These are phyloP conservation scores for Boletus sp. DNA, from an alignment of 768 basidiomycete genomes.

Conservation along the genomic window DNA sequence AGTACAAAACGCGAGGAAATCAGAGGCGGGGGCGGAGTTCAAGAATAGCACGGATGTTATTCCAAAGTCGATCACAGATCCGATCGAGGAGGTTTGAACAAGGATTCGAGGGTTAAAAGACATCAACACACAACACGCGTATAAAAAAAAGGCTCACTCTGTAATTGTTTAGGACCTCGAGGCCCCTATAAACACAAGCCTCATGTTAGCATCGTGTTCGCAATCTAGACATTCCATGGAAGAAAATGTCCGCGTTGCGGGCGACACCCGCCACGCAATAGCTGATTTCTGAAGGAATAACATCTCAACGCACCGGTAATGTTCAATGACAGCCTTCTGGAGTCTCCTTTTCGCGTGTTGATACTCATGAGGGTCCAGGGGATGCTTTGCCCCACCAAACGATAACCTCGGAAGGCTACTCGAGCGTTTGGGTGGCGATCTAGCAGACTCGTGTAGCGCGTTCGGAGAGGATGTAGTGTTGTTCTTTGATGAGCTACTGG, in stretches of 20 bases:
- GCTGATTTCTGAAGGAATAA: neutral
- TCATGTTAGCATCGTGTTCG: slow-evolving; percentile 6
- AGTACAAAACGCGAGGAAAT: neutral
- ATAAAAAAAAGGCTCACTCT: slow-evolving; percentile 44
- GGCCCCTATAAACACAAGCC: slow-evolving; percentile 42
- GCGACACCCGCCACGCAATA: neutral
- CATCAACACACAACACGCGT: neutral
- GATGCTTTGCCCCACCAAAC: slow-evolving; percentile 3
- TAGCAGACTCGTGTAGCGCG: neutral
- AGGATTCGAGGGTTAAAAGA: neutral
- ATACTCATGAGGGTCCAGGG: slow-evolving; percentile 73
- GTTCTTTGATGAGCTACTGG: neutral
- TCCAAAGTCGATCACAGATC: neutral
- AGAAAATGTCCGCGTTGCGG: neutral
- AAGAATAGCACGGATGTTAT: neutral
- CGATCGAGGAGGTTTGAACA: neutral
- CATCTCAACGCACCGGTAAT: slow-evolving; percentile 57
- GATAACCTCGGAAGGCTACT: neutral
- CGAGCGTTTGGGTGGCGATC: neutral
- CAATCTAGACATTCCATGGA: neutral
- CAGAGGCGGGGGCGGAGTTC: neutral
- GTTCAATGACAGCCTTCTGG: slow-evolving; percentile 77
- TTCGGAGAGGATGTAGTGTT: neutral
- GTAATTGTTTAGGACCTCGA: slow-evolving; percentile 89
- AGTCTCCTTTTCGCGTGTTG: slow-evolving; percentile 78